Evolutionary conservation across 2,329 filamentous ascomycete species (phyloP), one percentile per base, ranked within the genome.

Genomic region (Chrysosporium keratinophilum): DNA sequence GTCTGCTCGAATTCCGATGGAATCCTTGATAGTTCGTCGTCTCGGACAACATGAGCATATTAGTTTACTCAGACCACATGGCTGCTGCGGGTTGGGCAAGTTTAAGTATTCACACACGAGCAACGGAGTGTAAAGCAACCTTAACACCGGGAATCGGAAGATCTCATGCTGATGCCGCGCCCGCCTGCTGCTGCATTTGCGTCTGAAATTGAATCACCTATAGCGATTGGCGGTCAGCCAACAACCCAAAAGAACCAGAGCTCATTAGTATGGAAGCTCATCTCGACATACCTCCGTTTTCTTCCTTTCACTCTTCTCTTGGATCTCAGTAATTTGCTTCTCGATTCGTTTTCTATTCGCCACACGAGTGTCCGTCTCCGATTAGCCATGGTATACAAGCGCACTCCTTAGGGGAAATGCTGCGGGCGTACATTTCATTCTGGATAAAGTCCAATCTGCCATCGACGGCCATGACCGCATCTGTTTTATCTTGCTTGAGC

Each of bases 401-500:
- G 6, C 31, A 41, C 12, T n/a, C 10, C 35, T 28, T 11, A n/a
- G 17, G 42, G 11, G 37, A 17, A 12, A 15, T 9, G 15, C 14
- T n/a, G 31, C n/a, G 7, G 17, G 37, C 83, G 69, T 68, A 95
- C 89, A 97, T 93, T 67, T 98, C 91, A 65, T 91, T 88, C 60
- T 84, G 80, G 60, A 98, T 98, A 65, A 91, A 97, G 60, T 95
- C 89, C 49, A 98, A 70, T 20, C 93, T 82, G 17, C 88, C 88
- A 62, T 94, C 88, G 15, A 98, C 93, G 0, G 89, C 90, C 76
- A 87, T 85, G 60, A 89, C 83, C 0, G 93, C 93, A 68, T 98
- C 93, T 1, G 81, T 74, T 69, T 87, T 90, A 55, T 97, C 93
- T 71, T 98, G 93, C 77, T 97, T 96, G 64, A 98, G 71, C 37